Base-by-base conservation (phyloP, 306 rosid genomes). In the Trifolium subterraneum region DNA sequence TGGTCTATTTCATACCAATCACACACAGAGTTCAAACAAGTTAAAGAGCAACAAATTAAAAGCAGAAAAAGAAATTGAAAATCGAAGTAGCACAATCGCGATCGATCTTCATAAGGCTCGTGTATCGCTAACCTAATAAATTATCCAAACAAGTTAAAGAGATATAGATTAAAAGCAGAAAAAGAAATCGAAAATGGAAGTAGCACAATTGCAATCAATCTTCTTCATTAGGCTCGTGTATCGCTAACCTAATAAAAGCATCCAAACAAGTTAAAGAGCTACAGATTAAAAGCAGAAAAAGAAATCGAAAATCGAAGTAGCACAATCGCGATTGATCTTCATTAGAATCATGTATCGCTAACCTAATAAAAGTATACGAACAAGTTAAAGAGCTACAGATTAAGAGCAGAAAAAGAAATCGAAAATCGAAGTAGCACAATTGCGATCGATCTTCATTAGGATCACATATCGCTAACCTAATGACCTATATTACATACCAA, bases 1-100 rank as follows among this genome's bases (percentile, higher is more conserved):
- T 91, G 16, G 90, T 84, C 98, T 94, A 50, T 79, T 69, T 35
- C 73, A 58, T 22, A 66, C 19, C 23, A 18, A 38, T 51, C 50
- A 35, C 73, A 70, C 59, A 1, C 39, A 47, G 14, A 31, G 10
- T 1, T 4, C 72, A 76, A 70, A 42, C 54, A 41, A 60, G 45
- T 31, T 25, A 64, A 12, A 31, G 60, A 13, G 51, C 55, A 29
- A 58, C 59, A 19, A 75, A 35, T 19, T 5, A 33, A 61, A 33
- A 33, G 20, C 67, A 52, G 47, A 50, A 33, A 39, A 80, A 13
- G 0, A 38, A 70, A 71, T 42, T n/a, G 15, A 12, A 54, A 54
- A 31, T 16, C 23, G 7, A 41, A 45, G 73, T 1, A 23, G 51
- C 41, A 10, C 54, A 39, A 61, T 20, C 31, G 64, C 44, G 18